Conservation (phyloP, 208 protist species). For the Balamuthia mandrillaris region DNA sequence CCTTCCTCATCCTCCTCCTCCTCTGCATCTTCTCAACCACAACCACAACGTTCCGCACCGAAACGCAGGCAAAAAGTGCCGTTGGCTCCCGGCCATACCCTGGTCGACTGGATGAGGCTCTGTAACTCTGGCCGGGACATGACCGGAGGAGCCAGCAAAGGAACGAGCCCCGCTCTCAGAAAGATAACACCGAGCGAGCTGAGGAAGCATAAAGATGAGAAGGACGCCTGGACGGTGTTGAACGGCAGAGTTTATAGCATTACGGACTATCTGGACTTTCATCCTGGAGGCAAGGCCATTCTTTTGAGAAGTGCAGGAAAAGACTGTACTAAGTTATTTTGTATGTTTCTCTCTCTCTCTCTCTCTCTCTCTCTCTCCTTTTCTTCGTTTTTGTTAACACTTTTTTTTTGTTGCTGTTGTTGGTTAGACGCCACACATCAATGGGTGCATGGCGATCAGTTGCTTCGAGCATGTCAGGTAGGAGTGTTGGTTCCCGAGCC, state of each 20-base stretch:
- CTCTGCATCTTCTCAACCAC: too few species aligned
- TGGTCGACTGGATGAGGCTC: neutral
- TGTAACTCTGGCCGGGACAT: too few species aligned
- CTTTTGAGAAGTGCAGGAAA: neutral
- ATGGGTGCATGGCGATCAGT: neutral
- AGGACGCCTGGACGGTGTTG: neutral
- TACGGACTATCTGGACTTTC: constrained; percentile 8
- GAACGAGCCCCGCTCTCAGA: neutral
- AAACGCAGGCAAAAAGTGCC: neutral
- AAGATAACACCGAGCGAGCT: neutral
- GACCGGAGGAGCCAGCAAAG: neutral
- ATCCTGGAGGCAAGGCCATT: neutral
- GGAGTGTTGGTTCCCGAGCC: neutral
- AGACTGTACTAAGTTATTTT: neutral
- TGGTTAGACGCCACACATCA: neutral
- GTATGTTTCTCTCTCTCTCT: neutral
- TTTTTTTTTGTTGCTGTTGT: neutral
- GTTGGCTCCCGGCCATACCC: neutral
- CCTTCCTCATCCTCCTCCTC: too few species aligned
- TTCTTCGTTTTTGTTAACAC: neutral
- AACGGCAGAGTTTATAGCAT: constrained; percentile 19
- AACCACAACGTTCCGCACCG: too few species aligned
- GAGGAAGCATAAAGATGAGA: neutral
- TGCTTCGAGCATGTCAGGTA: neutral
- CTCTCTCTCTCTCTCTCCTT: neutral